Percentiles rank a stretch among this genome's conserved stretches.
Conservation (phyloP, 2,329 filamentous ascomycete genomes). For the Ophiostoma novo-ulmi region DNA sequence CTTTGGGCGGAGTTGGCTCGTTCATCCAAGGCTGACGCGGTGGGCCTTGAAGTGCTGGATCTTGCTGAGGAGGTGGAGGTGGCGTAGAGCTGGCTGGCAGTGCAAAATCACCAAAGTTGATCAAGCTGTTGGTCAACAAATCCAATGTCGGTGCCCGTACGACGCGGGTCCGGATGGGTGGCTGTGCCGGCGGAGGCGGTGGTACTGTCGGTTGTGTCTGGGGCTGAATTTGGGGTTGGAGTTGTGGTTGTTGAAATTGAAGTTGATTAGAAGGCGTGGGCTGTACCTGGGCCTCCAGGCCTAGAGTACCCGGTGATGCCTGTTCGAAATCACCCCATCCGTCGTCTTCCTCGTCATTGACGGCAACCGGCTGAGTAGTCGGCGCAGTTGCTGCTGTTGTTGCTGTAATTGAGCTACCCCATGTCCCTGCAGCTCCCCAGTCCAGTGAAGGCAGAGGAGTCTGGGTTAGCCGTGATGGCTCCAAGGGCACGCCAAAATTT, state of each 20-base stretch:
- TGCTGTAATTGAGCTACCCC: constrained; percentile 26
- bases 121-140: constrained; percentile 49
- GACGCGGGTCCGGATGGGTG: constrained; percentile 32
- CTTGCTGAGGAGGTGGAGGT: background rate
- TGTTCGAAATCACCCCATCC: constrained; percentile 65
- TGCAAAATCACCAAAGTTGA: constrained; percentile 35
- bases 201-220: background rate
- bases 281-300: constrained; percentile 25
- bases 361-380: background rate
- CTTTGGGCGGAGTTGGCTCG: constrained; percentile 2
- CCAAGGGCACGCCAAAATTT: constrained; percentile 14
- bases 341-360: constrained; percentile 49
- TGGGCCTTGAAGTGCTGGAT: background rate
- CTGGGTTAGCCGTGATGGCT: background rate
- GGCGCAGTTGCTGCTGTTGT: constrained; percentile 15
- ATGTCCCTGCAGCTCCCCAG: constrained; percentile 17
- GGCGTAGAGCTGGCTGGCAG: background rate
- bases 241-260: background rate
- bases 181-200: constrained; percentile 23
- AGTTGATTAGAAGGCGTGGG: background rate
- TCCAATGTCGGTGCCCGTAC: constrained; percentile 50
- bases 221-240: constrained; percentile 19
- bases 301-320: constrained; percentile 33
- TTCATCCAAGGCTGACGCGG: constrained; percentile 17
- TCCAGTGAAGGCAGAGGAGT: constrained; percentile 1